Evolutionary conservation across 169 alveolate genomes (phyloP), one percentile per base, ranked within the genome.

Genomic region (Hepatocystis sp.): DNA sequence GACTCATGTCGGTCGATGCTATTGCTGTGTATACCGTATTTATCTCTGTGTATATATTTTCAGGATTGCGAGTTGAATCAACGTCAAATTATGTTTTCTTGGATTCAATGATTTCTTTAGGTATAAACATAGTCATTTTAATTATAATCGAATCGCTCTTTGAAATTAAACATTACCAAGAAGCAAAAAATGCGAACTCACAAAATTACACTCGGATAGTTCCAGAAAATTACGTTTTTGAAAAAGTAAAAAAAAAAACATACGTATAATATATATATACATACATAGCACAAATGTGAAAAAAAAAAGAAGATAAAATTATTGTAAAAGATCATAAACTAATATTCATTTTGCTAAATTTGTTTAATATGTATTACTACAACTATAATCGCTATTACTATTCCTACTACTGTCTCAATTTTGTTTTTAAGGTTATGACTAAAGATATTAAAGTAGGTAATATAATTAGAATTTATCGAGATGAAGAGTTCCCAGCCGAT

Each of bases 401-500:
- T 36, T 36, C 47, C 10, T 10, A 10, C 10, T 10, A 10, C 10
- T 36, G 5, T 36, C 10, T 10, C 47, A 5, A 5, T 36, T 36
- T 36, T 5, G 32, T 21, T 13, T 40, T 61, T 61, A n/a, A 81
- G 89, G 89, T 81, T 30, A 81, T 56, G 66, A 81, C 89, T 4
- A 81, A 81, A 13, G 89, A 81, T 21, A 81, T 81, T 47, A 81
- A 81, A 25, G 89, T 81, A 28, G 89, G 89, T 10, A 65, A 81
- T 47, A 81, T 81, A 32, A 81, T 81, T 61, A 15, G 89, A 13
- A 42, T 81, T 15, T 81, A 53, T 30, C 60, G 63, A 51, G 89
- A 67, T 2, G 84, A 81, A 34, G 89, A 81, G 15, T 81, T 81
- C 17, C 89, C 89, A 52, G 89, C 89, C 7, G 89, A 81, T 81